phyloP scores from a whole-genome alignment of 192 early-diverging fungal genomes.

The Powellomyces hirtus region DNA sequence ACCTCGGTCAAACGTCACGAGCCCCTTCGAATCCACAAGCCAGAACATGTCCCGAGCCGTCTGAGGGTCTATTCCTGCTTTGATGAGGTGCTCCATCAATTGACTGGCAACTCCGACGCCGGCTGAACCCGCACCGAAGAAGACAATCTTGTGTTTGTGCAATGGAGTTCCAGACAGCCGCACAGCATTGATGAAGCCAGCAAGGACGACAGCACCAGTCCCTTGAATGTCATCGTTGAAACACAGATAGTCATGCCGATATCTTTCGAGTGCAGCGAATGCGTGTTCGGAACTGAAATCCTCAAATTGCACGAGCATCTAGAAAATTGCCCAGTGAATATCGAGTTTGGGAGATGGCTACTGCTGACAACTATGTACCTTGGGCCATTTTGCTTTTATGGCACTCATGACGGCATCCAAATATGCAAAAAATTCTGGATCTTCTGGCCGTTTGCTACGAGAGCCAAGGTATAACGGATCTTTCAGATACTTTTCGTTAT shows the following conservation, averaged over 20 bases:
- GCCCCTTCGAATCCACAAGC: slow-evolving; percentile 89
- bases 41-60: slow-evolving; percentile 72
- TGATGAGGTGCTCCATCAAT: slow-evolving; percentile 14
- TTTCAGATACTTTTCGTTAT: slow-evolving; percentile 74
- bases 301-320: slow-evolving; percentile 88
- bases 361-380: slow-evolving; percentile 29
- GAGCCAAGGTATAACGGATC: slow-evolving; percentile 90
- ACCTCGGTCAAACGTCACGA: slow-evolving; percentile 85
- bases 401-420: slow-evolving; percentile 79
- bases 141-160: slow-evolving; percentile 80
- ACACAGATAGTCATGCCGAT: slow-evolving; percentile 71
- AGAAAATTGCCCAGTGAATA: background rate
- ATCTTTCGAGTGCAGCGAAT: slow-evolving; percentile 78
- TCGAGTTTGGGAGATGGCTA: background rate
- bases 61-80: slow-evolving; percentile 45
- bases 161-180: slow-evolving; percentile 61
- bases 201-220: slow-evolving; percentile 90
- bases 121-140: slow-evolving; percentile 92
- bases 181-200: slow-evolving; percentile 83
- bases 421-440: slow-evolving; percentile 71
- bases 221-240: slow-evolving; percentile 96
- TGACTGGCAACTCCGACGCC: slow-evolving; percentile 88
- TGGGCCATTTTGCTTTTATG: slow-evolving; percentile 69
- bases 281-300: slow-evolving; percentile 94
- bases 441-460: slow-evolving; percentile 60